Conservation (phyloP, 805 yeast genomes). For the Metschnikowia drakensbergensis region DNA sequence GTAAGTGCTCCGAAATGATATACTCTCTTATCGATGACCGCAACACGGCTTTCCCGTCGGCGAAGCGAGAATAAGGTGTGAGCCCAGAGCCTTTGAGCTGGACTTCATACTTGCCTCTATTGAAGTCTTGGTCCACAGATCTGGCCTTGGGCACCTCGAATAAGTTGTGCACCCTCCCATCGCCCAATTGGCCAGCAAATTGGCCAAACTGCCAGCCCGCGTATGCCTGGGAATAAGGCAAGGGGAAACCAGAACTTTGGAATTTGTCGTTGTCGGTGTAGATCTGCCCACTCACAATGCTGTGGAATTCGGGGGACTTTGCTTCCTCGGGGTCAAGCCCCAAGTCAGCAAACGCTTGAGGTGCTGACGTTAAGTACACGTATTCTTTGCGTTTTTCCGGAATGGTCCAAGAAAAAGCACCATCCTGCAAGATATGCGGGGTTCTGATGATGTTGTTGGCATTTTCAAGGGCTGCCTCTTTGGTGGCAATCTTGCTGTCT, state of each 20-base stretch:
- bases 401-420: constrained; percentile 67
- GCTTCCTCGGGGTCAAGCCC: constrained; percentile 44
- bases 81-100: constrained; percentile 91
- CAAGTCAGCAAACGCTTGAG: constrained; percentile 57
- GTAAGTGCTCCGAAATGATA: constrained; percentile 73
- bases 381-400: constrained; percentile 61
- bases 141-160: constrained; percentile 57
- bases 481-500: constrained; percentile 26
- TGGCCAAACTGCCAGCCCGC: constrained; percentile 97
- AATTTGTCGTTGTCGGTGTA: constrained; percentile 23
- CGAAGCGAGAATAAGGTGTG: constrained; percentile 91
- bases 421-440: constrained; percentile 44
- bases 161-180: constrained; percentile 83
- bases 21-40: constrained; percentile 88
- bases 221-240: constrained; percentile 87
- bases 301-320: constrained; percentile 44
- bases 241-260: constrained; percentile 31
- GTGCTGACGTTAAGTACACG: constrained; percentile 54
- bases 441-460: constrained; percentile 29
- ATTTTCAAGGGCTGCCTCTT: constrained; percentile 28
- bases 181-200: constrained; percentile 97
- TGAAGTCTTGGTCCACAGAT: constrained; percentile 11
- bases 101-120: constrained; percentile 50
- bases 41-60: constrained; percentile 93
- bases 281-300: constrained; percentile 58